Evolutionary conservation across 2,329 filamentous ascomycete genomes (phyloP), one percentile per base, ranked within the genome.

Genomic region (Colletotrichum eleusines): DNA sequence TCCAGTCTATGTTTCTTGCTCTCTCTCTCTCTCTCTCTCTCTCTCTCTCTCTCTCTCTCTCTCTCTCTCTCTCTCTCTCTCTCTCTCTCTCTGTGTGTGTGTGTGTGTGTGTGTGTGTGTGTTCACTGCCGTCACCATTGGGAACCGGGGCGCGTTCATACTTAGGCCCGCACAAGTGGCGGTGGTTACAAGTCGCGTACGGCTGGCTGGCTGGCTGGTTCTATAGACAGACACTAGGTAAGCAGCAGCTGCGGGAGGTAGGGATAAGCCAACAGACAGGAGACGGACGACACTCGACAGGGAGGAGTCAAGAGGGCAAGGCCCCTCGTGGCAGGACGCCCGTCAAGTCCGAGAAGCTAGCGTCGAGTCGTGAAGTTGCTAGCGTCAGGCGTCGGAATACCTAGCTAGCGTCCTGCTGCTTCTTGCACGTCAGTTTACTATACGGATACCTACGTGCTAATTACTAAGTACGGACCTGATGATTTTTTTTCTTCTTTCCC

Each of bases 61-160:
- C 28, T 35, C 44, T 61, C 9, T 42, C 9, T 20, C 40, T 20
- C 42, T n/a, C 42, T 16, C 14, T 8, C 40, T 42, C 16, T 42
- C 20, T 40, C n/a, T n/a, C n/a, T n/a, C n/a, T n/a, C n/a, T n/a
- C n/a, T n/a, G n/a, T n/a, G n/a, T n/a, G n/a, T n/a, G n/a, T n/a
- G n/a, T n/a, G n/a, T n/a, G n/a, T n/a, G n/a, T n/a, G n/a, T n/a
- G n/a, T n/a, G n/a, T n/a, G n/a, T n/a, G n/a, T n/a, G n/a, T 61
- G 46, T 62, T 53, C 46, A n/a, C 23, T 31, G 59, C 59, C 59
- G 23, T 51, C 35, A 23, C 59, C 46, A 46, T 62, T 53, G 46
- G 58, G 20, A n/a, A n/a, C 31, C 31, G 58, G 31, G 42, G 38
- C n/a, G 8, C 20, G 12, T 3, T 46, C 20, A 46, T n/a, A 20